Percentiles rank a stretch among this genome's conserved stretches.
phyloP scores from a whole-genome alignment of 306 rosid species.

The Trifolium fragiferum region DNA sequence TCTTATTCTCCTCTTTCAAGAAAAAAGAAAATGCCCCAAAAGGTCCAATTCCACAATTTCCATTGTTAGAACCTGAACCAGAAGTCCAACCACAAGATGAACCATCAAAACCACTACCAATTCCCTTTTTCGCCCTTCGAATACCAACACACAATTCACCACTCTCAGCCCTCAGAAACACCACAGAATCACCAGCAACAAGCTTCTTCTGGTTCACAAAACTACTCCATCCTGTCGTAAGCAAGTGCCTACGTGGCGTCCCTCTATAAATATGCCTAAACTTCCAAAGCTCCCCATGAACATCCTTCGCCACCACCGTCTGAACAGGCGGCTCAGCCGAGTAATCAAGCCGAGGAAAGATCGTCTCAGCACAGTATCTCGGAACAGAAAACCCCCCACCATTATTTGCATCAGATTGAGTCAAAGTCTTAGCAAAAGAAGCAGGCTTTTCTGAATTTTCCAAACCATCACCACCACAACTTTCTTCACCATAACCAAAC shows the following conservation, averaged over 20 bases:
- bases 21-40: constrained; percentile 70
- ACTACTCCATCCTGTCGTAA: constrained; percentile 95
- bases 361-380: constrained; percentile 92
- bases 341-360: constrained; percentile 88
- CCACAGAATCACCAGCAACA: constrained; percentile 94
- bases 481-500: constrained; percentile 48
- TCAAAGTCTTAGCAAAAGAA: constrained; percentile 88
- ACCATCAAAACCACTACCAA: constrained; percentile 52
- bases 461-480: constrained; percentile 37
- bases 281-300: constrained; percentile 91
- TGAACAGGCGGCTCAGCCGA: constrained; percentile 96
- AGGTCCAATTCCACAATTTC: constrained; percentile 44
- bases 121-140: constrained; percentile 78
- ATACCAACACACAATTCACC: constrained; percentile 89
- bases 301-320: constrained; percentile 86
- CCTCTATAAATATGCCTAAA: constrained; percentile 94
- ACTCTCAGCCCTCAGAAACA: constrained; percentile 77
- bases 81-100: constrained; percentile 69
- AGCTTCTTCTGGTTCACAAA: constrained; percentile 96
- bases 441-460: constrained; percentile 76
- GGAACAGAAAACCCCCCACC: constrained; percentile 99
- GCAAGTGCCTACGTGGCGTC: constrained; percentile 87
- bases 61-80: constrained; percentile 40
- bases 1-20: constrained; percentile 67
- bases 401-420: constrained; percentile 95